Conservation (phyloP, 2,329 filamentous ascomycete genomes). For the Cadophora malorum region DNA sequence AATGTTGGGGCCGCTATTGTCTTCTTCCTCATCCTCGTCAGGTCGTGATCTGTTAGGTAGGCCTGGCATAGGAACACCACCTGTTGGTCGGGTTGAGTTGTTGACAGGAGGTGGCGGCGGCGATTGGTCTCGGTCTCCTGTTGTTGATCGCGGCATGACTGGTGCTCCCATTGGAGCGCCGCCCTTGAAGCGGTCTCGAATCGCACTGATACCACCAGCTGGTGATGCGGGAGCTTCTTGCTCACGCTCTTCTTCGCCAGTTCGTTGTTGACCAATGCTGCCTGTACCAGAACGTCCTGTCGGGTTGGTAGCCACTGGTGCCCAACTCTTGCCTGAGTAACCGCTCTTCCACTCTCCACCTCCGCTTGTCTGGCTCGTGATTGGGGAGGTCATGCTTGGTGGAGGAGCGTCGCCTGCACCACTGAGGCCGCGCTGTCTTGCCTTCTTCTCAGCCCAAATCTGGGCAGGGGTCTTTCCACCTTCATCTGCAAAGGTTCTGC, state of each 20-base stretch:
- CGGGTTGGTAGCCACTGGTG: constrained; percentile 75
- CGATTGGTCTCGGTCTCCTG: constrained; percentile 44
- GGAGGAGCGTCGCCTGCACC: constrained; percentile 53
- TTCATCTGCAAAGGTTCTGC: constrained; percentile 91
- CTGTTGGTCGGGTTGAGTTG: constrained; percentile 65
- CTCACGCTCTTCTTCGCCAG: constrained; percentile 60
- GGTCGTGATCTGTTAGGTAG: constrained; percentile 67
- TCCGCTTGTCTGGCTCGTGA: constrained; percentile 75
- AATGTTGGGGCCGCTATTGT: constrained; percentile 55
- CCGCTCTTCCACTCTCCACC: constrained; percentile 85
- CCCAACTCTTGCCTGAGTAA: constrained; percentile 91
- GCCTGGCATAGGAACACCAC: constrained; percentile 80
- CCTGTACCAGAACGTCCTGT: constrained; percentile 69
- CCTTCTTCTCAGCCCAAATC: constrained; percentile 97
- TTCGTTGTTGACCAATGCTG: constrained; percentile 62
- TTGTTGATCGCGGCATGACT: constrained; percentile 38
- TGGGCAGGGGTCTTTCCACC: constrained; percentile 97
- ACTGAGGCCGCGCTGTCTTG: constrained; percentile 70
- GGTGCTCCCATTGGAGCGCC: constrained; percentile 72
- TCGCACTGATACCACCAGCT: constrained; percentile 70
- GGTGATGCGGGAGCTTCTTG: constrained; percentile 59
- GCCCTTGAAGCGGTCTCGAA: constrained; percentile 84
- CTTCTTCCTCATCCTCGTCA: constrained; percentile 54
- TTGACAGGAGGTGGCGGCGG: constrained; percentile 48
- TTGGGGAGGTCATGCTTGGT: constrained; percentile 56